Conservation (phyloP, 129 eudicot genomes). For the Flaveria linearis region DNA sequence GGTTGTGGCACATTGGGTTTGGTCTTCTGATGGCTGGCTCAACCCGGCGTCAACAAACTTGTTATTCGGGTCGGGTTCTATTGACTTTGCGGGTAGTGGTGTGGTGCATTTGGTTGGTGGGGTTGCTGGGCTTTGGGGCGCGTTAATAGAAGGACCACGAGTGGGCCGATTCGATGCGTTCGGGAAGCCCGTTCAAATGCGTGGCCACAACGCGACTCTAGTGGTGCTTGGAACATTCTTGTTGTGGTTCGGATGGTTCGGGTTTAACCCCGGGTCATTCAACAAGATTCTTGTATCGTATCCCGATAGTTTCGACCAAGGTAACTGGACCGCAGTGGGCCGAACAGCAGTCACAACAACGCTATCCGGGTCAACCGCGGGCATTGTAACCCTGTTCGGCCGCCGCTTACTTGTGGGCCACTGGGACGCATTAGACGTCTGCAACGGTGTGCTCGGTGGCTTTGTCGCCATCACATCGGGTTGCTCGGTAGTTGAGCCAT, state of each 20-base stretch:
- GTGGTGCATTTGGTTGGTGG: constrained; percentile 75
- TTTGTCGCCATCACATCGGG: constrained; percentile 72
- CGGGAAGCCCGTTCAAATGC: constrained; percentile 64
- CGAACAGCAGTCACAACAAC: constrained; percentile 67
- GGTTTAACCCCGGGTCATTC: constrained; percentile 69
- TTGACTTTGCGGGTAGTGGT: constrained; percentile 73
- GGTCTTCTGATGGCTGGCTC: constrained; percentile 64
- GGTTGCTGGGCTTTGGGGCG: constrained; percentile 68
- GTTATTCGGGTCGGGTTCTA: constrained; percentile 59
- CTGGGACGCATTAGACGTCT: constrained; percentile 67
- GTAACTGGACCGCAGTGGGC: constrained; percentile 66
- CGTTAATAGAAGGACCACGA: constrained; percentile 66
- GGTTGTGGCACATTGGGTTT: constrained; percentile 70
- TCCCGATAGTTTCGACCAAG: constrained; percentile 48
- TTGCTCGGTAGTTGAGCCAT: constrained; percentile 71
- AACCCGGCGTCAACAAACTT: constrained; percentile 41
- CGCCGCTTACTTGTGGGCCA: constrained; percentile 61
- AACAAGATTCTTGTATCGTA: constrained; percentile 54
- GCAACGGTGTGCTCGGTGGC: constrained; percentile 70
- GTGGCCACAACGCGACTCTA: constrained; percentile 60
- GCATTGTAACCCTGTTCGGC: constrained; percentile 57
- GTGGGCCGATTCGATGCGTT: constrained; percentile 67
- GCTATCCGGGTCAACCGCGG: constrained; percentile 61
- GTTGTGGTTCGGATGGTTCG: constrained; percentile 75
- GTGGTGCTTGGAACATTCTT: constrained; percentile 69